Conservation (phyloP, 257 asterid species). For the Fraxinus quadrangulata region DNA sequence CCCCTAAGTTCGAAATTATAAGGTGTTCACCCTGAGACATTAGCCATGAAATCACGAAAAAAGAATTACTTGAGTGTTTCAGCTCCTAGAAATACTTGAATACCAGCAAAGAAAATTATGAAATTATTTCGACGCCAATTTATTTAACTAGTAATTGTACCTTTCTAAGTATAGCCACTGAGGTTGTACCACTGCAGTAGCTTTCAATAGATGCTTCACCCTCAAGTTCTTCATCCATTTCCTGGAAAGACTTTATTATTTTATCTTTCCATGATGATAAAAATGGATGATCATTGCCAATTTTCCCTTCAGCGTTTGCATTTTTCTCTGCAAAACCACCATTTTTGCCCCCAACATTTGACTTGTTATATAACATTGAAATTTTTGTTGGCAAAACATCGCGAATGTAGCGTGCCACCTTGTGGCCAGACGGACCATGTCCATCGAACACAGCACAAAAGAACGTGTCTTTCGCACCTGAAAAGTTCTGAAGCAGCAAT, state of each 20-base stretch:
- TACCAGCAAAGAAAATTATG: neutral
- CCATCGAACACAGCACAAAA: constrained; percentile 89
- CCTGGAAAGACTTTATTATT: constrained; percentile 53
- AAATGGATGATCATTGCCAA: constrained; percentile 30
- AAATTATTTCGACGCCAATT: neutral
- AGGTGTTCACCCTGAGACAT: constrained; percentile 68
- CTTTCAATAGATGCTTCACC: constrained; percentile 55
- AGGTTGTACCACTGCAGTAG: constrained; percentile 83
- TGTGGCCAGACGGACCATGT: constrained; percentile 90
- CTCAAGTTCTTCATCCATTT: constrained; percentile 69
- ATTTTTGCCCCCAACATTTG: neutral
- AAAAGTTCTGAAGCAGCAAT: constrained; percentile 47
- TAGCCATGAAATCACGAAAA: neutral
- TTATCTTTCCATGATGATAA: constrained; percentile 63
- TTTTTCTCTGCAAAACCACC: no score
- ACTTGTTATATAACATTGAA: constrained; percentile 36
- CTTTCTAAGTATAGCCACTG: constrained; percentile 72
- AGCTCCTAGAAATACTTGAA: no score
- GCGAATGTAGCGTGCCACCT: constrained; percentile 68
- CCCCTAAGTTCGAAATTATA: constrained; percentile 74
- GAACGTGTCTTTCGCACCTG: constrained; percentile 67
- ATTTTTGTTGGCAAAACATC: constrained; percentile 72
- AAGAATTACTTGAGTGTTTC: neutral
- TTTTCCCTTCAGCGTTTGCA: neutral
- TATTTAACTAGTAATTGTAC: constrained; percentile 32